Conservation (phyloP, 2,329 filamentous ascomycete species). For the Endoconidiophora laricicola region DNA sequence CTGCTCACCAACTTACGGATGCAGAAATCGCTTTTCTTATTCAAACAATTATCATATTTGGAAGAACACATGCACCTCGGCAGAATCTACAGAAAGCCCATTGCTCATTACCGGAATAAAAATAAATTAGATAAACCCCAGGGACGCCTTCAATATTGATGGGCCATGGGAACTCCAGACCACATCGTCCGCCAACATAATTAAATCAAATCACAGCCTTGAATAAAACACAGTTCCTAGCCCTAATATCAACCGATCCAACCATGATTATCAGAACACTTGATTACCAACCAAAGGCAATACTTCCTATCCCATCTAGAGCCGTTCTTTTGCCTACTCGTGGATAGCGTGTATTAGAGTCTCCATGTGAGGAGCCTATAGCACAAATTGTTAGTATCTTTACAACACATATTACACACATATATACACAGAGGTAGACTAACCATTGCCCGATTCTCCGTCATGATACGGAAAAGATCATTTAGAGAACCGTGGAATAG, state of each 20-base stretch:
- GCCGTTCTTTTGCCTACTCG: constrained; percentile 11
- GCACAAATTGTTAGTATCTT: constrained; percentile 6
- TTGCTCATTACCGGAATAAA: not conserved
- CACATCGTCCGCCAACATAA: not conserved
- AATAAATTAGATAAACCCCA: not conserved
- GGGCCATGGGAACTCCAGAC: no score
- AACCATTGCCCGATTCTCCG: constrained; percentile 49
- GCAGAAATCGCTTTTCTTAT: no score
- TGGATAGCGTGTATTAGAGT: constrained; percentile 25
- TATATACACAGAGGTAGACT: constrained; percentile 16
- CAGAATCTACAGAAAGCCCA: no score
- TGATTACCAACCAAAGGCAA: no score
- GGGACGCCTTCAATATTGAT: no score
- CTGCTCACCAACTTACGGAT: no score
- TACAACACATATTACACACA: constrained; percentile 5
- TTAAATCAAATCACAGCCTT: not conserved
- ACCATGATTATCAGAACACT: not conserved
- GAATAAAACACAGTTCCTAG: not conserved
- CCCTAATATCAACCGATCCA: not conserved
- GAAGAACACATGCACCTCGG: no score
- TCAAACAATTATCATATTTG: no score
- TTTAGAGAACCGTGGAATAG: constrained; percentile 50
- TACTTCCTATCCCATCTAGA: not conserved
- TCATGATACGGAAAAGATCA: constrained; percentile 51
- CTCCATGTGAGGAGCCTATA: constrained; percentile 25